phyloP scores from a whole-genome alignment of 2,329 filamentous ascomycete genomes.

The Fusarium sp. region DNA sequence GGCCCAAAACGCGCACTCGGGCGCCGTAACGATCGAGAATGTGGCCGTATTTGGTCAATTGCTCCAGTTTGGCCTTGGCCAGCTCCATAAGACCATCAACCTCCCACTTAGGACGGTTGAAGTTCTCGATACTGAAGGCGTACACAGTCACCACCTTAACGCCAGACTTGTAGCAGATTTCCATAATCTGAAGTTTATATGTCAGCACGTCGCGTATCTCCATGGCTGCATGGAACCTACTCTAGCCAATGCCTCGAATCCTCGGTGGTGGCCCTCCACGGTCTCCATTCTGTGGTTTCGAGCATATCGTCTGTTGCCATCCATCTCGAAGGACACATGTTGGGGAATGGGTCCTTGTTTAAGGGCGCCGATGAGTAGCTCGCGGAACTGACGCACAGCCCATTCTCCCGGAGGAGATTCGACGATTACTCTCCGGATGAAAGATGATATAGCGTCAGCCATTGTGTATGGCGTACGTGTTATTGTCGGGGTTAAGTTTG shows the following conservation, averaged over 20 bases:
- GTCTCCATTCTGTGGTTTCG: slow-evolving; percentile 93
- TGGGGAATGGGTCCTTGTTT: slow-evolving; percentile 92
- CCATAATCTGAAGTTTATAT: slow-evolving; percentile 75
- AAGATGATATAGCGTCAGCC: slow-evolving; percentile 65
- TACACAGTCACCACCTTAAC: slow-evolving; percentile 98
- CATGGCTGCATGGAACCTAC: slow-evolving; percentile 68
- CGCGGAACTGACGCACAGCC: slow-evolving; percentile 81
- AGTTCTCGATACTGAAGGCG: slow-evolving; percentile 99
- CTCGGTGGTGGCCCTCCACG: slow-evolving; percentile 93
- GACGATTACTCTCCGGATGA: slow-evolving; percentile 76
- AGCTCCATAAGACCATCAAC: slow-evolving; percentile 98
- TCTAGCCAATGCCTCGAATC: slow-evolving; percentile 92
- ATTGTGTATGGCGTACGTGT: slow-evolving; percentile 51
- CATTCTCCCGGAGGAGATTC: slow-evolving; percentile 94
- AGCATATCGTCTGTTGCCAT: slow-evolving; percentile 95
- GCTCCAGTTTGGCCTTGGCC: slow-evolving; percentile 92
- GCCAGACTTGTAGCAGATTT: slow-evolving; percentile 97
- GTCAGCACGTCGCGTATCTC: slow-evolving; percentile 11
- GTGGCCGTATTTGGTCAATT: slow-evolving; percentile 92
- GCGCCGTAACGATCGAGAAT: slow-evolving; percentile 93
- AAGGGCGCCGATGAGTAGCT: slow-evolving; percentile 88
- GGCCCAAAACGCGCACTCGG: slow-evolving; percentile 84
- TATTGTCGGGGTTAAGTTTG: slow-evolving; percentile 1
- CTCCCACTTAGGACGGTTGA: slow-evolving; percentile 95
- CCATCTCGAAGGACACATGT: slow-evolving; percentile 99